These are phyloP conservation scores for Phytopythium oedochilum DNA, from an alignment of 352 stramenopile species.

Conservation along the genomic window DNA sequence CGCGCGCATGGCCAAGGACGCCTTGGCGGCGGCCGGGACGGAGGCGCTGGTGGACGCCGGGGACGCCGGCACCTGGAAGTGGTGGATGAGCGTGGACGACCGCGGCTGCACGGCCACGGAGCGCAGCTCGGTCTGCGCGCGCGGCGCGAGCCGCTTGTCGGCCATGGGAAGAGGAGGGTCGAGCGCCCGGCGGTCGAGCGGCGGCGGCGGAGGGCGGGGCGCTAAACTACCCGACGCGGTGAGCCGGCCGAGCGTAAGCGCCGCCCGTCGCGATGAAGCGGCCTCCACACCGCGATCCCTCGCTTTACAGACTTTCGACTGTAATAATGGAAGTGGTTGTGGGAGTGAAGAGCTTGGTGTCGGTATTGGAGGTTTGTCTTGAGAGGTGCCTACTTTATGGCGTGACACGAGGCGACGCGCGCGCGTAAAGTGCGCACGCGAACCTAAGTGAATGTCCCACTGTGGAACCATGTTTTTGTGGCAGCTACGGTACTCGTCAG, in stretches of 20 bases:
- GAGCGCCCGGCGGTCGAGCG: not conserved
- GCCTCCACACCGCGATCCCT: not conserved
- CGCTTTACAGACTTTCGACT: not conserved
- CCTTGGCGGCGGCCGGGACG: not conserved
- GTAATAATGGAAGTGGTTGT: too few species aligned
- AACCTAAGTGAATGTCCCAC: not conserved
- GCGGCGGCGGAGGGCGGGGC: too few species aligned
- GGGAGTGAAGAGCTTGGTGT: not conserved
- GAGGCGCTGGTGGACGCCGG: not conserved
- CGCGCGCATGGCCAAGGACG: not conserved
- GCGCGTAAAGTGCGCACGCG: not conserved
- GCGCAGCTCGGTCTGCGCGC: conserved; percentile 17
- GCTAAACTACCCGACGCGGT: not conserved
- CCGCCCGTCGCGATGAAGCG: not conserved
- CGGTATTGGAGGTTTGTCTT: not conserved
- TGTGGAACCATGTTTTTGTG: not conserved
- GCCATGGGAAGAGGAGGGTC: too few species aligned
- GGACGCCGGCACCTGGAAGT: conserved; percentile 18
- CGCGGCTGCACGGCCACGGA: conserved; percentile 44
- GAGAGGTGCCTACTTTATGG: not conserved
- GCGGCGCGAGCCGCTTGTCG: conserved; percentile 1
- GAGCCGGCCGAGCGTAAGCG: not conserved
- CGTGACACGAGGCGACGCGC: not conserved
- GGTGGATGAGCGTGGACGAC: conserved; percentile 36
- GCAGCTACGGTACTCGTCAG: not conserved